Evolutionary conservation across 2,329 filamentous ascomycete species (phyloP).

Genomic region (Xylaria arbuscula): DNA sequence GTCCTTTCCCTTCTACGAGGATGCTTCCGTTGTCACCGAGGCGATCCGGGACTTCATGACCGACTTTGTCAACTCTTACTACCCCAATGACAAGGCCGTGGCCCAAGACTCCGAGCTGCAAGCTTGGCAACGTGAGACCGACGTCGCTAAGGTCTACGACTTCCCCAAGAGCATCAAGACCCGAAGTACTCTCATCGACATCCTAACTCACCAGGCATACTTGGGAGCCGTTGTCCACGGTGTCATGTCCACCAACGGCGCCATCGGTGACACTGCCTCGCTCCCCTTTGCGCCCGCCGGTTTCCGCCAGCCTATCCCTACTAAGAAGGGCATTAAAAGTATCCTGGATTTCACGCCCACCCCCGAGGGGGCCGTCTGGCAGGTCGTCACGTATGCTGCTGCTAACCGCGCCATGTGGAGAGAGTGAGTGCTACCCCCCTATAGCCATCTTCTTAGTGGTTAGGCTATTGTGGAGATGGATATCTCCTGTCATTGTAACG

Average conservation of each 20-base stretch:
- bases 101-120: slow-evolving; percentile 55
- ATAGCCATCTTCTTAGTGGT: too few species aligned
- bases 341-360: slow-evolving; percentile 53
- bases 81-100: slow-evolving; percentile 50
- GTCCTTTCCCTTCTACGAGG: slow-evolving; percentile 59
- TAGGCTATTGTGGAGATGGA: too few species aligned
- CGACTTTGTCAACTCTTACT: slow-evolving; percentile 59
- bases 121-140: slow-evolving; percentile 58
- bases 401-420: slow-evolving; percentile 57
- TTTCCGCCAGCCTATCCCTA: slow-evolving; percentile 55
- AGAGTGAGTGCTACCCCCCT: slow-evolving; percentile 8
- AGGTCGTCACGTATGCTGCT: slow-evolving; percentile 53
- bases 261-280: slow-evolving; percentile 50
- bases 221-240: slow-evolving; percentile 55
- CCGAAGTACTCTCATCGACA: slow-evolving; percentile 51
- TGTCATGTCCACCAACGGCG: slow-evolving; percentile 56
- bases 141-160: slow-evolving; percentile 53
- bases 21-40: slow-evolving; percentile 53
- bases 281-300: slow-evolving; percentile 58
- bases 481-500: too few species aligned
- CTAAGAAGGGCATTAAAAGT: slow-evolving; percentile 53
- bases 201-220: slow-evolving; percentile 57
- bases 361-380: slow-evolving; percentile 48
- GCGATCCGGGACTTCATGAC: slow-evolving; percentile 54
- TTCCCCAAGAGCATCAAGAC: slow-evolving; percentile 52